Percentiles rank a stretch among this genome's conserved stretches.
phyloP scores from a whole-genome alignment of 2,329 filamentous ascomycete genomes.

The Aureobasidium zeae region DNA sequence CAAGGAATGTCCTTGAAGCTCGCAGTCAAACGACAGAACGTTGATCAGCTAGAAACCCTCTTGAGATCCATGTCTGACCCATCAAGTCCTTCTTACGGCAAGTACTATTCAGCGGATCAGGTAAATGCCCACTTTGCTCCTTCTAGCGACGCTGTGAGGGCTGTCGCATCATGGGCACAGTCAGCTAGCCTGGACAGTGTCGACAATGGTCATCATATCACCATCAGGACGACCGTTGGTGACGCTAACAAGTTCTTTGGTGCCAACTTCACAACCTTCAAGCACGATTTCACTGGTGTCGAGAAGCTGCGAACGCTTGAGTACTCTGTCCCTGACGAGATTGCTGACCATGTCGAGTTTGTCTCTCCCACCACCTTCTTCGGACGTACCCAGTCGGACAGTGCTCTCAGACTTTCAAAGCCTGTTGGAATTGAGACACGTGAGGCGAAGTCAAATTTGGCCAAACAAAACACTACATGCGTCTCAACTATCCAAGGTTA shows the following conservation, averaged over 20 bases:
- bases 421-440: slow-evolving; percentile 14
- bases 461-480: slow-evolving; percentile 14
- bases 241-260: slow-evolving; percentile 48
- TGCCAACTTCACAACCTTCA: slow-evolving; percentile 49
- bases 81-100: slow-evolving; percentile 49
- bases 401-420: slow-evolving; percentile 5
- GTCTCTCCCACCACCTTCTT: slow-evolving; percentile 23
- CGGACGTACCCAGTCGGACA: slow-evolving; percentile 18
- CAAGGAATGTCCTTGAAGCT: slow-evolving; percentile 6
- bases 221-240: slow-evolving; percentile 44
- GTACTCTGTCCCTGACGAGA: slow-evolving; percentile 27
- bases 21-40: slow-evolving; percentile 10
- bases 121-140: slow-evolving; percentile 48
- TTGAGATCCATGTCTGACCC: slow-evolving; percentile 46
- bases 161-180: slow-evolving; percentile 48
- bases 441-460: slow-evolving; percentile 6
- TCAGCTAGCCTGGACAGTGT: slow-evolving; percentile 43
- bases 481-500: slow-evolving; percentile 14
- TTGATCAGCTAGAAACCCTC: slow-evolving; percentile 8
- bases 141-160: slow-evolving; percentile 37
- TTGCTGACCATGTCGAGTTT: slow-evolving; percentile 18
- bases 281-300: slow-evolving; percentile 2
- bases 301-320: slow-evolving; percentile 30
- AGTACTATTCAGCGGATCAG: slow-evolving; percentile 53
- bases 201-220: slow-evolving; percentile 52